Evolutionary conservation across 495 filamentous ascomycete genomes (phyloP), one percentile per base, ranked within the genome.

Genomic region (Neurospora intermedia): DNA sequence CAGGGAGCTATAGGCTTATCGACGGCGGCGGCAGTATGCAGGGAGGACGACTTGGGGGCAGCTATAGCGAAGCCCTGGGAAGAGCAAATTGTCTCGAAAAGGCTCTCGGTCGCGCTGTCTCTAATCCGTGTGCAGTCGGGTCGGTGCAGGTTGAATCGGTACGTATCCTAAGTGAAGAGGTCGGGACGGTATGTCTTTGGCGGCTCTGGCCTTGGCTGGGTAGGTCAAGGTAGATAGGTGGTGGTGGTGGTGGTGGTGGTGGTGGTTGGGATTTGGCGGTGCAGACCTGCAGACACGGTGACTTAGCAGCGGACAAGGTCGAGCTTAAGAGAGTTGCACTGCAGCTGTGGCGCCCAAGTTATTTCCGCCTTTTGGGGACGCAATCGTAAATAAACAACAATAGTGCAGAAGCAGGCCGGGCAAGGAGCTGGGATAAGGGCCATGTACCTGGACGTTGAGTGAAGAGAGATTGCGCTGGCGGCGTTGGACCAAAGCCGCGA

Each of bases 141-240:
- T 23, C 16, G 69, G 41, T 54, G 35, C 69, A 43, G 69, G 69
- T 54, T 54, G 41, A 7, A 35, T 66, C 54, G 54, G 54, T 66
- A 66, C 54, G 54, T 66, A 66, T 66, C 54, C 54, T 66, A 66
- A 66, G 54, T 66, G 54, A 66, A 66, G 54, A 66, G 54, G 54
- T 66, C 27, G 54, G 54, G 35, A 38, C 23, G 27, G 3, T 66
- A 66, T 66, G 54, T 38, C 54, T 66, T 66, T 13, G 7, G 54
- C 35, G 54, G 54, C 54, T 62, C 54, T 62, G 27, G 54, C 54
- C 54, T 35, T 66, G 54, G 54, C 35, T 66, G 54, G 54, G 54
- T 35, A 62, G 54, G 54, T 62, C 54, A 62, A 27, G 27, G 54
- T 62, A 62, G 54, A 27, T 54, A 13, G 23, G 11, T 4, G 27